Evolutionary conservation across 2,329 filamentous ascomycete genomes (phyloP).

Genomic region (Fusarium robinianum): DNA sequence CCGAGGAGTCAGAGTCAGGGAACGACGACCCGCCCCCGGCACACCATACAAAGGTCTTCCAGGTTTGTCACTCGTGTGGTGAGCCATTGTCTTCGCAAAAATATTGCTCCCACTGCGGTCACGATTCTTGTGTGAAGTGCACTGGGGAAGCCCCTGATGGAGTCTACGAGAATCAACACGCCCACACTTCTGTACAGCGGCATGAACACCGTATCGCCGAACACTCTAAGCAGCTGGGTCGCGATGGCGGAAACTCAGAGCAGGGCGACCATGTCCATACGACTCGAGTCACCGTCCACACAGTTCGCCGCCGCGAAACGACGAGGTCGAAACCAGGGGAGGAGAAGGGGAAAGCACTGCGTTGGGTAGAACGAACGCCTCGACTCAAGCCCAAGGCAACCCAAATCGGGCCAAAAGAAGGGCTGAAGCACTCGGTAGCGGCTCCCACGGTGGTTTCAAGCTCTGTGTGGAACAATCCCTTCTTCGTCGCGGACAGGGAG

Average conservation of each 20-base stretch:
- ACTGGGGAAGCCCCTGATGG: conserved; percentile 40
- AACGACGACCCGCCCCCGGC: conserved; percentile 20
- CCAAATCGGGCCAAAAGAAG: conserved; percentile 6
- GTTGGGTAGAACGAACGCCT: conserved; percentile 9
- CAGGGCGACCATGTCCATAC: conserved; percentile 8
- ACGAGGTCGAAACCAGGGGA: conserved; percentile 17
- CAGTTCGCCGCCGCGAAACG: conserved; percentile 5
- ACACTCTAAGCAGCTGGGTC: conserved; percentile 4
- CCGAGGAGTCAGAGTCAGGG: conserved; percentile 44
- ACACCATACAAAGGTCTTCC: conserved; percentile 35
- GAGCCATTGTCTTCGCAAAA: conserved; percentile 44
- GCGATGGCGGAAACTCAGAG: neutral
- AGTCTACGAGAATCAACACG: conserved; percentile 4
- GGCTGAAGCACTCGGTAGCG: conserved; percentile 14
- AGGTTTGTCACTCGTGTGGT: conserved; percentile 57
- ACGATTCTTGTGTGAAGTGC: conserved; percentile 56
- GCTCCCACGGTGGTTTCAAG: conserved; percentile 16
- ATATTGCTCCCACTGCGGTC: conserved; percentile 55
- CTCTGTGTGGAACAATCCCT: conserved; percentile 40
- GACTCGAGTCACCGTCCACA: conserved; percentile 3
- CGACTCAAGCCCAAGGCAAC: conserved; percentile 8
- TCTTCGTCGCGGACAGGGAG: conserved; percentile 39
- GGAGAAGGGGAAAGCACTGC: conserved; percentile 16
- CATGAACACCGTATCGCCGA: conserved; percentile 8
- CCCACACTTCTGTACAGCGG: conserved; percentile 1